phyloP scores from a whole-genome alignment of 2,329 filamentous ascomycete species.

The Penicillium sclerotiorum region DNA sequence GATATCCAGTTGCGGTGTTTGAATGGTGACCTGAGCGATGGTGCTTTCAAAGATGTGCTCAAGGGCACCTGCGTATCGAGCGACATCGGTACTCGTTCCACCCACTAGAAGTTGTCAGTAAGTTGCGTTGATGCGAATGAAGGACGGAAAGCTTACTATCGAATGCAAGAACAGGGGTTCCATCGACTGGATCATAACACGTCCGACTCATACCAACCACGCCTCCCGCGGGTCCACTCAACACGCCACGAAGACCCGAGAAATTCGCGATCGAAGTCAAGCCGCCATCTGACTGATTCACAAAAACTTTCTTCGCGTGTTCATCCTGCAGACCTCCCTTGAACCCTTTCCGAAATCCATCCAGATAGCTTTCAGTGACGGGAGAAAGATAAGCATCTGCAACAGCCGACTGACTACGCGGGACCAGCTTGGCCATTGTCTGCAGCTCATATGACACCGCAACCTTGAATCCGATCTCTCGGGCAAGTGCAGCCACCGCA shows the following conservation, averaged over 20 bases:
- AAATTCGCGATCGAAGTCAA: slow-evolving; percentile 62
- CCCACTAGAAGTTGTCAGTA: slow-evolving; percentile 58
- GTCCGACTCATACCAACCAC: slow-evolving; percentile 91
- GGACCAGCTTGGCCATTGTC: slow-evolving; percentile 80
- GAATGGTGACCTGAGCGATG: slow-evolving; percentile 88
- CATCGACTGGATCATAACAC: slow-evolving; percentile 76
- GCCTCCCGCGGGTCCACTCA: slow-evolving; percentile 86
- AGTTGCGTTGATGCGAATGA: too few relatives aligned
- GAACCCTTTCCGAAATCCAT: slow-evolving; percentile 60
- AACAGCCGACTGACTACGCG: slow-evolving; percentile 71
- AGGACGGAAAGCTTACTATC: slow-evolving; percentile 1
- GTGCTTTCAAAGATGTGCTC: slow-evolving; percentile 94
- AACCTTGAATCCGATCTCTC: slow-evolving; percentile 74
- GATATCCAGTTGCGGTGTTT: slow-evolving; percentile 88
- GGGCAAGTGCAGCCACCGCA: slow-evolving; percentile 70
- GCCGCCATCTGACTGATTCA: slow-evolving; percentile 83
- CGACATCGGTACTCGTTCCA: slow-evolving; percentile 85
- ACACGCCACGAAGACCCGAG: slow-evolving; percentile 79
- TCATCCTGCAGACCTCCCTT: slow-evolving; percentile 65
- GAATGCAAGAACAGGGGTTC: slow-evolving; percentile 6
- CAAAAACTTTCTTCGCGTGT: not conserved
- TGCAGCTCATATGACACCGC: slow-evolving; percentile 75
- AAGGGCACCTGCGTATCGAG: slow-evolving; percentile 79
- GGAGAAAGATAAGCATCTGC: slow-evolving; percentile 78
- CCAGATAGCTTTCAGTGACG: slow-evolving; percentile 71